Conservation (phyloP, 768 basidiomycete species). For the Dioszegia crocea region DNA sequence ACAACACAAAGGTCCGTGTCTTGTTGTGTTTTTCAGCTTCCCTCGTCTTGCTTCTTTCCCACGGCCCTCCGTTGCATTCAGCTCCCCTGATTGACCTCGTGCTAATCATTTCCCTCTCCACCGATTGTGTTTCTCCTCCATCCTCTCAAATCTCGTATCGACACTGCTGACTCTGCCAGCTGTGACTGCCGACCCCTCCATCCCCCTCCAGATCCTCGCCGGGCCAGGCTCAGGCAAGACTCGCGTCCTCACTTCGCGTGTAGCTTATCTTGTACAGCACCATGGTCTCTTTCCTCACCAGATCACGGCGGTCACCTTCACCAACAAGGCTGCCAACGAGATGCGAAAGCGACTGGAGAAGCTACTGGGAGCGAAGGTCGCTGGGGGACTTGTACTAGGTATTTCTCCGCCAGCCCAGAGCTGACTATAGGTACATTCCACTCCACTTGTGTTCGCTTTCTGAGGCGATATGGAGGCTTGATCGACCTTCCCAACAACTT, state of each 20-base stretch:
- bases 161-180: constrained; percentile 53
- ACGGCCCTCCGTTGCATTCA: no score
- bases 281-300: constrained; percentile 40
- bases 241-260: constrained; percentile 49
- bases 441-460: constrained; percentile 66
- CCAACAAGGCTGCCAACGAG: constrained; percentile 84
- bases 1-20: constrained; percentile 32
- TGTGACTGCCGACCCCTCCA: constrained; percentile 60
- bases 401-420: constrained; percentile 13
- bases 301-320: constrained; percentile 63
- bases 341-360: constrained; percentile 68
- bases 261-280: constrained; percentile 49
- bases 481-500: constrained; percentile 69
- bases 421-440: constrained; percentile 69
- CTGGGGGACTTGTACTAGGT: constrained; percentile 57
- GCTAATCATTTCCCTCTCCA: no score
- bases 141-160: no score
- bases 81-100: no score
- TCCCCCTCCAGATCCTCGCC: constrained; percentile 73
- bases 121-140: no score
- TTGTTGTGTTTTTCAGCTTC: not conserved
- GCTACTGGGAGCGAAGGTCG: constrained; percentile 62
- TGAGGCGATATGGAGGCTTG: constrained; percentile 61
- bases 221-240: constrained; percentile 69
- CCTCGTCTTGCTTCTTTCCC: not conserved